Evolutionary conservation across 2,329 filamentous ascomycete genomes (phyloP).

Genomic region (Drechmeria coniospora): DNA sequence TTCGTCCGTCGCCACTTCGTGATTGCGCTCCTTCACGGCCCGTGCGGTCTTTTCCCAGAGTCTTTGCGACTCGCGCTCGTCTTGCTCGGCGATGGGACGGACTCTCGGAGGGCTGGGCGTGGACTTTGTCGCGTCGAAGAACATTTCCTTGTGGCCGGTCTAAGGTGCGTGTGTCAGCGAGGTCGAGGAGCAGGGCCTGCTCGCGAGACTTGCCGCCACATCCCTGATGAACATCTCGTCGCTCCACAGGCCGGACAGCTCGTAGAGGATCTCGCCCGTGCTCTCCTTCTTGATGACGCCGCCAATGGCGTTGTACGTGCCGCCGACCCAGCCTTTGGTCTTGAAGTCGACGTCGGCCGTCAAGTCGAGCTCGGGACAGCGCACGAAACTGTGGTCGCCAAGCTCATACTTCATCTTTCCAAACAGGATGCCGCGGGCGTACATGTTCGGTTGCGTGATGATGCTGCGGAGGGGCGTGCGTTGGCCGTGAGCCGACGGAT

Average conservation of each 20-base stretch:
- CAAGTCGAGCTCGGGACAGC: constrained; percentile 76
- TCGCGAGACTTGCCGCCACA: constrained; percentile 40
- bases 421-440: constrained; percentile 88
- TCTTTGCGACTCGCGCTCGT: constrained; percentile 75
- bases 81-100: constrained; percentile 72
- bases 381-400: constrained; percentile 85
- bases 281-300: constrained; percentile 79
- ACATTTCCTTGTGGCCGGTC: constrained; percentile 77
- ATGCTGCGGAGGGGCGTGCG: constrained; percentile 42
- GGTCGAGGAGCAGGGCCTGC: not conserved
- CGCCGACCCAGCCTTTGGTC: constrained; percentile 92
- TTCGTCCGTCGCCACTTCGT: constrained; percentile 79
- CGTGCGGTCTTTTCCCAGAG: constrained; percentile 72
- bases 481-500: constrained; percentile 7
- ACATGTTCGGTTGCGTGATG: constrained; percentile 97
- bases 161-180: constrained; percentile 20
- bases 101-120: constrained; percentile 60
- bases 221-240: constrained; percentile 90
- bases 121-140: constrained; percentile 74
- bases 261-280: constrained; percentile 75
- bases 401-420: constrained; percentile 99
- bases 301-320: constrained; percentile 91
- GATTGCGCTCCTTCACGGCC: constrained; percentile 73
- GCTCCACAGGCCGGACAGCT: constrained; percentile 85
- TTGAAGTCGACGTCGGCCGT: constrained; percentile 94